phyloP scores from a whole-genome alignment of 768 basidiomycete species.

The Dioszegia crocea region DNA sequence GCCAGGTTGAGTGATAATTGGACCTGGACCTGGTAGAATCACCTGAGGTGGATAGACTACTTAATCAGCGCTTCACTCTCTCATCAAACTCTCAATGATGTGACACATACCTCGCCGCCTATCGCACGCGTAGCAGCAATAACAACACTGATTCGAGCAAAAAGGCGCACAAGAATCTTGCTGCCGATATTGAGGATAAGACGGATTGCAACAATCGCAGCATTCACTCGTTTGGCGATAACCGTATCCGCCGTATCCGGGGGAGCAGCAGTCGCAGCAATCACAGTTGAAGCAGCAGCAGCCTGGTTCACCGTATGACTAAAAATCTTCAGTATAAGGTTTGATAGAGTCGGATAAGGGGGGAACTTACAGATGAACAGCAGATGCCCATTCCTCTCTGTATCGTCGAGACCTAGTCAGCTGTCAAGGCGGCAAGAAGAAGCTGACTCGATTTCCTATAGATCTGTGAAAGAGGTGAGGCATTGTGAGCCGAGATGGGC shows the following conservation, averaged over 20 bases:
- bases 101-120: background rate
- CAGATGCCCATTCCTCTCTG: constrained; percentile 9
- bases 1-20: constrained; percentile 10
- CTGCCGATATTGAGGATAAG: background rate
- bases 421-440: background rate
- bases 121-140: constrained; percentile 8
- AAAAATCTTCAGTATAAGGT: background rate
- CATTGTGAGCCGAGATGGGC: background rate
- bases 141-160: constrained; percentile 6
- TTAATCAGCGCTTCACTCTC: background rate
- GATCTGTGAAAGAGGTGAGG: background rate
- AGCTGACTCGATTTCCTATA: background rate
- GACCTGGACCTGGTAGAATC: background rate
- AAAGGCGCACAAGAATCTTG: constrained; percentile 3
- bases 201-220: background rate
- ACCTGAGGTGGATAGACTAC: background rate
- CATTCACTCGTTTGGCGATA: background rate
- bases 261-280: constrained; percentile 9
- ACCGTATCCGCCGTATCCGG: background rate
- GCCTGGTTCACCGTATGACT: constrained; percentile 5
- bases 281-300: constrained; percentile 6
- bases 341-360: background rate
- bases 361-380: constrained; percentile 8
- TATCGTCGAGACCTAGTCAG: too few species aligned
- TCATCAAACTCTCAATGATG: background rate